Percentiles rank a stretch among this genome's conserved stretches.
These are phyloP conservation scores for Rhizopogon vinicolor DNA, from an alignment of 768 basidiomycete species.

Conservation along the genomic window DNA sequence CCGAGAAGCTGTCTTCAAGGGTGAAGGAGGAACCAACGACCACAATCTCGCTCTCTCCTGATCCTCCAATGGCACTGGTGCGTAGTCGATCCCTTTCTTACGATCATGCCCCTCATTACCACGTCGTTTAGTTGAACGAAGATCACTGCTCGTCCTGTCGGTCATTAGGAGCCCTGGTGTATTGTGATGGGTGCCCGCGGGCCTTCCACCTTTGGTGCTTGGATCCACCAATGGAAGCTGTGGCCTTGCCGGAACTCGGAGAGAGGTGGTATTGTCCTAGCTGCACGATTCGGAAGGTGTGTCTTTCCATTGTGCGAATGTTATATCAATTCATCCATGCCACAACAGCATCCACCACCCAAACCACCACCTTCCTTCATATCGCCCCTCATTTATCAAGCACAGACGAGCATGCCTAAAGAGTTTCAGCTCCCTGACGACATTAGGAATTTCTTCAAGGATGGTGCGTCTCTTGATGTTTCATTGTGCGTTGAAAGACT, in stretches of 20 bases:
- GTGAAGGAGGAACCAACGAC: constrained; percentile 43
- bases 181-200: constrained; percentile 95
- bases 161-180: constrained; percentile 80
- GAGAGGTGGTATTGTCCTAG: constrained; percentile 76
- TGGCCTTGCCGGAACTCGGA: constrained; percentile 75
- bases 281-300: constrained; percentile 64
- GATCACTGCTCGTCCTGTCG: constrained; percentile 86
- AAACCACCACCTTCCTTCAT: constrained; percentile 66
- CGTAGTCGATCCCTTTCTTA: constrained; percentile 14
- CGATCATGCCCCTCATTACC: constrained; percentile 12
- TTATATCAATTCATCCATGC: constrained; percentile 2
- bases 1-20: constrained; percentile 27
- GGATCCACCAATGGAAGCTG: constrained; percentile 88
- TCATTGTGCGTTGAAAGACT: constrained; percentile 12
- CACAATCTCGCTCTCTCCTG: constrained; percentile 31
- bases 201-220: constrained; percentile 97
- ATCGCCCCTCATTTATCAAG: constrained; percentile 65
- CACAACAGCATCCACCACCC: constrained; percentile 55
- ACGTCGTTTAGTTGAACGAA: constrained; percentile 50
- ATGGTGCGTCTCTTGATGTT: constrained; percentile 49
- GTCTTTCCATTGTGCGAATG: constrained; percentile 9
- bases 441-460: constrained; percentile 77
- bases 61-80: constrained; percentile 32
- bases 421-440: constrained; percentile 89
- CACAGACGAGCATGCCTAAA: constrained; percentile 64